These are phyloP conservation scores for Fomitopsis pinicola DNA, from an alignment of 1,284 basidiomycete genomes.

Conservation along the genomic window DNA sequence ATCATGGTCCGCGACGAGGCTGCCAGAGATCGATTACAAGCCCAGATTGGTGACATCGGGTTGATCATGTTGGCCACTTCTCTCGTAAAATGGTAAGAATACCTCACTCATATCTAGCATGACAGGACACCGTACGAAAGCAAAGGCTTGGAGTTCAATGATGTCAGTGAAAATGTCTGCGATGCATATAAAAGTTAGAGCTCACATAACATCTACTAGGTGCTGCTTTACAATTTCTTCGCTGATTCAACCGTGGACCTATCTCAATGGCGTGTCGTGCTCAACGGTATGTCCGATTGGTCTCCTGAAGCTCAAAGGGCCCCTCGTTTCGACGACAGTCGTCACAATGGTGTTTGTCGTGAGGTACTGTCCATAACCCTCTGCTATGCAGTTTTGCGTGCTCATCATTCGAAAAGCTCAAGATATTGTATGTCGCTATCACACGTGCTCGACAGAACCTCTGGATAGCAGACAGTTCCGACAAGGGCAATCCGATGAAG, in stretches of 20 bases:
- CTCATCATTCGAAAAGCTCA: conserved; percentile 39
- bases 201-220: conserved; percentile 32
- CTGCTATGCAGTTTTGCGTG: not conserved
- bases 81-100: not conserved
- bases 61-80: conserved; percentile 48
- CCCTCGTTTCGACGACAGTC: conserved; percentile 48
- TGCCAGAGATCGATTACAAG: conserved; percentile 44
- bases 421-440: conserved; percentile 66
- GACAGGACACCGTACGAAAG: conserved; percentile 66
- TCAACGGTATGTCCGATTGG: conserved; percentile 37
- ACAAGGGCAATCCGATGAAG: conserved; percentile 52
- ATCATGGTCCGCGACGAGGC: conserved; percentile 65
- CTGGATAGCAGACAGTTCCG: conserved; percentile 63
- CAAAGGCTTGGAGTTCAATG: conserved; percentile 74
- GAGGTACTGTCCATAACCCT: conserved; percentile 38
- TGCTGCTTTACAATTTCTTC: conserved; percentile 70
- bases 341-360: conserved; percentile 54
- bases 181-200: not conserved
- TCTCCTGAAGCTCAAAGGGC: conserved; percentile 21
- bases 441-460: conserved; percentile 64
- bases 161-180: conserved; percentile 36
- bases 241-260: conserved; percentile 50
- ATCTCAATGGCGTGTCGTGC: conserved; percentile 56
- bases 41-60: conserved; percentile 56
- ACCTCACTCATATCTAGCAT: not conserved